A percentile compares a stretch with the other conserved stretches of the same genome.
Evolutionary conservation across 176 grass and related monocot species (phyloP).

Genomic region (Stipa capillata): DNA sequence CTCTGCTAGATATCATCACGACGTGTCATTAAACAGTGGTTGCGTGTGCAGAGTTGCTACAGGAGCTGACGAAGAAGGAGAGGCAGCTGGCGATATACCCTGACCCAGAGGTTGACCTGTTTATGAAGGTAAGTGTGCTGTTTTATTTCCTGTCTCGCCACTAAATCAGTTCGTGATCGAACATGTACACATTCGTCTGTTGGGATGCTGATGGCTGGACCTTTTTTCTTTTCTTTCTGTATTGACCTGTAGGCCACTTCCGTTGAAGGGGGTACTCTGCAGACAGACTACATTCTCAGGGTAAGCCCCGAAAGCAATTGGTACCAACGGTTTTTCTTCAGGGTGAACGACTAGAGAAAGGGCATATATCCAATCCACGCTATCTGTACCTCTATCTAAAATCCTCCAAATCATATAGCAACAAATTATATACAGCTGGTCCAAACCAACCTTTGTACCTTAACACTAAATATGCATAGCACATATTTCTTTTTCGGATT

Average conservation of each 20-base stretch:
- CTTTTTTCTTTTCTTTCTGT: not conserved
- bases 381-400: not conserved
- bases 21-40: too few species aligned
- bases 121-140: constrained; percentile 65
- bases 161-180: not conserved
- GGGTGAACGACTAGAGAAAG: too few species aligned
- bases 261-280: constrained; percentile 85
- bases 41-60: constrained; percentile 43
- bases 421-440: not conserved
- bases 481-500: too few species aligned
- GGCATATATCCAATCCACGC: not conserved
- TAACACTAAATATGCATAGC: not conserved
- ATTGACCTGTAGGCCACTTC: constrained; percentile 53
- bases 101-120: constrained; percentile 82
- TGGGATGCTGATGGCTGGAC: not conserved
- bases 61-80: constrained; percentile 78
- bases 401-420: not conserved
- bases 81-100: constrained; percentile 64
- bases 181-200: not conserved
- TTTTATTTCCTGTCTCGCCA: not conserved
- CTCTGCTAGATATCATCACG: not conserved
- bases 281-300: constrained; percentile 81
- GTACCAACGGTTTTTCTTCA: not conserved
- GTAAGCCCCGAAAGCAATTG: constrained; percentile 11
- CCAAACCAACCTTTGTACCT: not conserved